Base-by-base conservation (phyloP, 2,329 filamentous ascomycete genomes). In the Nigrograna mackinnonii region DNA sequence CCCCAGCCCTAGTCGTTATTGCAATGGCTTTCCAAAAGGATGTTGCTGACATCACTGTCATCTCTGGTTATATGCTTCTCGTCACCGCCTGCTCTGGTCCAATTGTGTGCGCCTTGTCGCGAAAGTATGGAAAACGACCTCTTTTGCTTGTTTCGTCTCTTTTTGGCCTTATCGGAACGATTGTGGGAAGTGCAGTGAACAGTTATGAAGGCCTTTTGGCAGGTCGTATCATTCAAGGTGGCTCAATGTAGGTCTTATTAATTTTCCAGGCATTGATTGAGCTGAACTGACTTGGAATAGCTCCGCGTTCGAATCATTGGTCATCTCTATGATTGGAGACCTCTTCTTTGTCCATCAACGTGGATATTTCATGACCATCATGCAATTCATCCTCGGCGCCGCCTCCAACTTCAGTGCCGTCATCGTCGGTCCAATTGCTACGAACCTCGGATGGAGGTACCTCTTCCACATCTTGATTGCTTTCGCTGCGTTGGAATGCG, bases 401-500 rank as follows among this genome's bases (percentile, higher is more conserved):
- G 56, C 63, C 6, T 67, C 64, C 5, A 69, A 69, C 42, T 64
- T 66, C 38, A 60, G 57, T 11, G 62, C 65, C 37, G 60, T 68
- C 31, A 65, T 69, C 31, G 60, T 63, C 7, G 66, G 65, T 3
- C 61, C 63, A 6, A 67, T 69, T 26, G 54, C 59, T 18, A 54
- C 48, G 2, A 62, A 65, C 14, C 58, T 68, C 5, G 65, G 66
- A 20, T 69, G 65, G 66, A 55, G 54, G 32, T 69, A 66, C 43
- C 70, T 76, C 1, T 73, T 78, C 49, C 68, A 74, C 26, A 73
- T 76, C 45, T 72, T 76, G 20, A 70, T 70, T 37, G 72, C 75
- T 22, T 68, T 77, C 44, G 70, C 73, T 13, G 74, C 71, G 2
- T 47, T 73, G 2, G 60, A 77, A 37, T 59, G 72, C 14, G 49